phyloP scores from a whole-genome alignment of 2,329 filamentous ascomycete genomes.

The Arachnopeziza araneosa region DNA sequence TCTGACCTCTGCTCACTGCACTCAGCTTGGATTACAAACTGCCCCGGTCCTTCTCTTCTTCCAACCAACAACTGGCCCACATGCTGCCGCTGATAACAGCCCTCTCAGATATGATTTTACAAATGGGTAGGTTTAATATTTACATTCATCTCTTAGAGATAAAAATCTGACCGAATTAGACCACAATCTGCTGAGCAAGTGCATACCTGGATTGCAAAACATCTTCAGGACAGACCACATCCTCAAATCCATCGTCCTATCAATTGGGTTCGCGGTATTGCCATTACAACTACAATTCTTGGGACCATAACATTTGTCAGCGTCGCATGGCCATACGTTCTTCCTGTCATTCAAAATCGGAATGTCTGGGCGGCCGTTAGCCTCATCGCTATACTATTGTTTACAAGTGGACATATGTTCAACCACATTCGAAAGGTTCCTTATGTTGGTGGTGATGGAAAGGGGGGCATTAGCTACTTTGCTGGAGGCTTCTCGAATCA shows the following conservation, averaged over 20 bases:
- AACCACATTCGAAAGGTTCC: slow-evolving; percentile 96
- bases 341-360: slow-evolving; percentile 80
- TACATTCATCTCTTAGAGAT: slow-evolving; percentile 4
- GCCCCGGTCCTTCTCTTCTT: slow-evolving; percentile 87
- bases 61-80: slow-evolving; percentile 75
- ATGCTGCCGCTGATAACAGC: slow-evolving; percentile 63
- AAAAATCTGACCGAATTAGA: slow-evolving; percentile 38
- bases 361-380: slow-evolving; percentile 92
- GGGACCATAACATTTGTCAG: slow-evolving; percentile 63
- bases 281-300: slow-evolving; percentile 61
- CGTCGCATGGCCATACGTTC: slow-evolving; percentile 70
- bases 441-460: slow-evolving; percentile 80
- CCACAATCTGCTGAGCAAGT: slow-evolving; percentile 70
- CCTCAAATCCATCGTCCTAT: slow-evolving; percentile 77
- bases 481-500: slow-evolving; percentile 90
- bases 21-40: slow-evolving; percentile 84
- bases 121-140: slow-evolving; percentile 54
- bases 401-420: slow-evolving; percentile 98
- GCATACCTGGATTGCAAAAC: slow-evolving; percentile 71
- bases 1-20: slow-evolving; percentile 4
- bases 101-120: slow-evolving; percentile 83
- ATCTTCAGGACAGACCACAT: slow-evolving; percentile 72
- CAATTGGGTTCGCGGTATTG: slow-evolving; percentile 75
- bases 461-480: slow-evolving; percentile 84
- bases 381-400: slow-evolving; percentile 82